Base-by-base conservation (phyloP, 345 rosid genomes). In the Eucalyptus marginata region DNA sequence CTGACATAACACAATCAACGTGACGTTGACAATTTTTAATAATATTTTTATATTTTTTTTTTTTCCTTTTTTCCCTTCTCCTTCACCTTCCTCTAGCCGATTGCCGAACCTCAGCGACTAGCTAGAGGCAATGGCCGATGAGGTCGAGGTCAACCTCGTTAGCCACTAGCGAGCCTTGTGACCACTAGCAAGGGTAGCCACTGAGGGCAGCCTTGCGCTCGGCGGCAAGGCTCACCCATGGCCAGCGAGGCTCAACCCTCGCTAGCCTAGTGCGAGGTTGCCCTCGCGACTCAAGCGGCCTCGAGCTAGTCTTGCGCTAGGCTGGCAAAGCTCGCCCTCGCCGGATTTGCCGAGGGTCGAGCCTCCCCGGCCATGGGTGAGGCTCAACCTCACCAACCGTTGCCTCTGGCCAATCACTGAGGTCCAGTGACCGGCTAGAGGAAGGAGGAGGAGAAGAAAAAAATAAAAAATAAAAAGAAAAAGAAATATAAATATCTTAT, bases 1-100 rank as follows among this genome's bases (percentile, higher is more conserved):
- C 2, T 3, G 0, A 52, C 2, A 52, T 52, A 1, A 0, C 4
- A 52, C 0, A 0, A 52, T 52, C 0, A 51, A 1, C 0, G 2
- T 18, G 2, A 52, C 0, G 1, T 17, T 0, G 24, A 18, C 0
- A 52, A 52, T 7, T 52, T 18, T 52, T 18, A 18, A 52, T 52
- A 52, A 52, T 52, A 18, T 52, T 52, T 18, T 7, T 18, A 52
- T 52, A 13, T 5, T 13, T 13, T 1, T 1, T 51, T 51, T 17
- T 2, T 17, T 52, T 1, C 4, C 7, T 44, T 44, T 52, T 52
- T 52, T 18, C 24, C 10, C 56, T 52, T 52, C 56, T 7, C 24
- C 56, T 52, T 0, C 0, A 10, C 25, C 20, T 51, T 51, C 58
- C 24, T 52, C 25, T 0, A 18, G 2, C 58, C 5, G 0, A 52